These are phyloP conservation scores for Carnegiea gigantea DNA, from an alignment of 179 eudicot genomes.

Conservation along the genomic window DNA sequence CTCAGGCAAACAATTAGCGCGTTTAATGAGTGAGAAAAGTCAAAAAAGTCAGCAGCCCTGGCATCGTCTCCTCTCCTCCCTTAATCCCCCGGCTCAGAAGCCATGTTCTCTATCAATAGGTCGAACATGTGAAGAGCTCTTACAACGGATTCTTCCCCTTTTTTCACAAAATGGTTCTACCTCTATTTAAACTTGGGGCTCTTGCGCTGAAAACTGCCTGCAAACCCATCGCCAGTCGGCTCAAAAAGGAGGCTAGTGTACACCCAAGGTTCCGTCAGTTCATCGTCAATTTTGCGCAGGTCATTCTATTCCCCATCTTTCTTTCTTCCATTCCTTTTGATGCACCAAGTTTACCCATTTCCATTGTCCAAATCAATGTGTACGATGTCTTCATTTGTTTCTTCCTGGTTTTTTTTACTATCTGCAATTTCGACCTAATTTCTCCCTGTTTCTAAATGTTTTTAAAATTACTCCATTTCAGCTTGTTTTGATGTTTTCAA, in stretches of 20 bases:
- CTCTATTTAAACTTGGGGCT: constrained; percentile 56
- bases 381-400: not conserved
- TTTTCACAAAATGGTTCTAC: constrained; percentile 44
- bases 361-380: not conserved
- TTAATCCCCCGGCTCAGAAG: not conserved
- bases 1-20: not conserved
- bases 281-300: constrained; percentile 71
- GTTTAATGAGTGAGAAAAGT: not conserved
- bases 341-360: not conserved
- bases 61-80: not conserved
- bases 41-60: not conserved
- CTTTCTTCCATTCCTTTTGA: not conserved
- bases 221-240: constrained; percentile 61
- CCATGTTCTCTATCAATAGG: not conserved
- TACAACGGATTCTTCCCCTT: not conserved
- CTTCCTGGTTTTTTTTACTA: not conserved
- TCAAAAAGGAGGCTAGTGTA: constrained; percentile 55
- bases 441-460: not conserved
- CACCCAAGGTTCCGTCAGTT: constrained; percentile 59
- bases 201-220: constrained; percentile 52
- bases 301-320: not conserved
- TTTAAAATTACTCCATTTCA: too few relatives aligned
- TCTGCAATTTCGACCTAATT: not conserved
- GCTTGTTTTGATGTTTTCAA: not conserved
- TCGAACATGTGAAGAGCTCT: constrained; percentile 1